A percentile compares a stretch with the other conserved stretches of the same genome.
Evolutionary conservation across 2,329 filamentous ascomycete genomes (phyloP).

Genomic region (Orbilia javanica): DNA sequence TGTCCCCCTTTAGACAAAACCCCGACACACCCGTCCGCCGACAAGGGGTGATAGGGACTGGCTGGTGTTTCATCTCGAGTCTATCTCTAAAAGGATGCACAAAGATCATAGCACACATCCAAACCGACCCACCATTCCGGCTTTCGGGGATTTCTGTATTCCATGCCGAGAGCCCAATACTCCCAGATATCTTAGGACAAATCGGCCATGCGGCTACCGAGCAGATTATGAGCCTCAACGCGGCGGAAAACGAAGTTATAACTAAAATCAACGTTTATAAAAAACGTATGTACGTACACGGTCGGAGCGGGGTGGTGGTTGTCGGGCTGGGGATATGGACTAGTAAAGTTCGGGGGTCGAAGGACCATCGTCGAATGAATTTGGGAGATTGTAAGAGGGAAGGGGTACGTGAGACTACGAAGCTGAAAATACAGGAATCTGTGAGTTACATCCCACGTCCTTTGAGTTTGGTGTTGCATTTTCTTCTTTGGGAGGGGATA

Average conservation of each 20-base stretch:
- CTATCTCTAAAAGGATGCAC: background rate
- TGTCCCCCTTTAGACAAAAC: background rate
- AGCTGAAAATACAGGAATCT: background rate
- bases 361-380: background rate
- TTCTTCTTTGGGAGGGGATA: too few species aligned
- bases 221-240: background rate
- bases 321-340: background rate
- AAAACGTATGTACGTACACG: background rate
- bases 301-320: background rate
- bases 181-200: background rate
- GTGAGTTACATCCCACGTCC: background rate
- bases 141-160: background rate
- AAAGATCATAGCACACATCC: background rate
- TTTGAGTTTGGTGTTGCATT: too few species aligned
- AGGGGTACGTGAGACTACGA: background rate
- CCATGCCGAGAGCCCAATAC: background rate
- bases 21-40: background rate
- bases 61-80: background rate
- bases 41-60: background rate
- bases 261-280: background rate
- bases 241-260: background rate
- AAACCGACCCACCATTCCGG: background rate
- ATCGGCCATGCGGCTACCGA: background rate
- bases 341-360: background rate
- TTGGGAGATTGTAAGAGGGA: background rate